Evolutionary conservation across 2,329 filamentous ascomycete genomes (phyloP), one percentile per base, ranked within the genome.

Genomic region (Apiospora arundinis): DNA sequence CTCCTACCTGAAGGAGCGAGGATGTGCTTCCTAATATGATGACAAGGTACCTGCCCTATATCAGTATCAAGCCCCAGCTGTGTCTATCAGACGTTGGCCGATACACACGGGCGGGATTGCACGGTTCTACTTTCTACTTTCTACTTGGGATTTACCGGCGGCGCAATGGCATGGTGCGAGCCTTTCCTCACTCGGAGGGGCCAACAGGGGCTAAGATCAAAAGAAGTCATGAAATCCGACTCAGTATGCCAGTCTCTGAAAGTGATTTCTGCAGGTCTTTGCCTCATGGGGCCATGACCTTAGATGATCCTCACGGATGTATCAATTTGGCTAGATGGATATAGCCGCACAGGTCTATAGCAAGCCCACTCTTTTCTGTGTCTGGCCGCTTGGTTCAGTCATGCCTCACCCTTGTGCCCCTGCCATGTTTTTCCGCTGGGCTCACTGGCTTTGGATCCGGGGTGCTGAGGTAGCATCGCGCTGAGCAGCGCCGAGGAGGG

Each of bases 141-240:
- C 37, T 63, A 40, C 32, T 40, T 60, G n/a, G 21, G 28, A 60
- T 18, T 14, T 16, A 11, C 32, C 32, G 18, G 56, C 56, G 56
- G 56, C 18, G 11, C 32, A 11, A n/a, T n/a, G 40, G 2, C 56
- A n/a, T 63, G 32, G 56, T n/a, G 56, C 56, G 18, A 63, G 56
- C 6, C 56, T 40, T 21, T 60, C 14, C 28, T 63, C 56, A 11
- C 18, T 63, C 11, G 28, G 28, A 21, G 56, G 23, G 11, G 7
- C 21, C 18, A 8, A 40, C 56, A 63, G 56, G 56, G 18, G 56
- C 56, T 63, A 40, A 40, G 56, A 40, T 63, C 56, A 40, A 63
- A 63, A 63, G 56, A 63, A 63, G 56, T 21, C 56, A 63, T 63
- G 56, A 40, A 63, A 21, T 63, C 28, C 56, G 56, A 40, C 21